Percentiles rank a stretch among this genome's conserved stretches.
Evolutionary conservation across 495 filamentous ascomycete species (phyloP).

Genomic region (Elasticomyces elasticus): DNA sequence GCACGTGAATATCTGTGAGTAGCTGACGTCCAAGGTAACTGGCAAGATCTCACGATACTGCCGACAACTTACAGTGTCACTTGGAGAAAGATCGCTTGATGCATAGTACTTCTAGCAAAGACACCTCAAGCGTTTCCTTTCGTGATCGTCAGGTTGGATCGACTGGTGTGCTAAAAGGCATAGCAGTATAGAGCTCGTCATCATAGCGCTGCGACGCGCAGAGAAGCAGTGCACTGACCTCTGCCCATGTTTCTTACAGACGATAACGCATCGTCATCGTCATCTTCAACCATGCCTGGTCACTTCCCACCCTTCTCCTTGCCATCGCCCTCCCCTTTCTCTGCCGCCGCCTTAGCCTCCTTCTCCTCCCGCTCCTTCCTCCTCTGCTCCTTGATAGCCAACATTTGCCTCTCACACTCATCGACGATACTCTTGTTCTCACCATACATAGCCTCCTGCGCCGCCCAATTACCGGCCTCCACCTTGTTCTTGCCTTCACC

Average conservation of each 20-base stretch:
- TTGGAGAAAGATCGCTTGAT: too few species aligned
- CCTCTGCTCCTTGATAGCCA: constrained; percentile 13
- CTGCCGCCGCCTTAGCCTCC: constrained; percentile 1
- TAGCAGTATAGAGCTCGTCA: too few species aligned
- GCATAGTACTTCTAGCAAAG: too few species aligned
- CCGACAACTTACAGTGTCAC: too few species aligned
- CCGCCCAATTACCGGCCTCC: constrained; percentile 64
- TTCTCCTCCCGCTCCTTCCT: constrained; percentile 18
- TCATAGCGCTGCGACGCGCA: too few species aligned
- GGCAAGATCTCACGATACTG: too few species aligned
- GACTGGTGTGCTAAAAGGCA: too few species aligned
- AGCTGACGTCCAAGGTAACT: too few species aligned
- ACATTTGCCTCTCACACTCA: constrained; percentile 17
- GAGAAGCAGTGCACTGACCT: too few species aligned
- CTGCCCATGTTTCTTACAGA: background rate
- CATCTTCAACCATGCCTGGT: background rate
- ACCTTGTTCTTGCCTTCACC: constrained; percentile 62
- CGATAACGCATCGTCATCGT: background rate
- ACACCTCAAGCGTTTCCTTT: too few species aligned
- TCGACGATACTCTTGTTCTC: constrained; percentile 19
- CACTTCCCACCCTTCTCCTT: background rate
- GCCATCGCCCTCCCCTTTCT: background rate
- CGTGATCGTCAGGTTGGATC: too few species aligned
- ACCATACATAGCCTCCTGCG: constrained; percentile 49
- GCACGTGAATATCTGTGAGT: too few species aligned